phyloP scores from a whole-genome alignment of 257 asterid species.

The Coffea eugenioides region DNA sequence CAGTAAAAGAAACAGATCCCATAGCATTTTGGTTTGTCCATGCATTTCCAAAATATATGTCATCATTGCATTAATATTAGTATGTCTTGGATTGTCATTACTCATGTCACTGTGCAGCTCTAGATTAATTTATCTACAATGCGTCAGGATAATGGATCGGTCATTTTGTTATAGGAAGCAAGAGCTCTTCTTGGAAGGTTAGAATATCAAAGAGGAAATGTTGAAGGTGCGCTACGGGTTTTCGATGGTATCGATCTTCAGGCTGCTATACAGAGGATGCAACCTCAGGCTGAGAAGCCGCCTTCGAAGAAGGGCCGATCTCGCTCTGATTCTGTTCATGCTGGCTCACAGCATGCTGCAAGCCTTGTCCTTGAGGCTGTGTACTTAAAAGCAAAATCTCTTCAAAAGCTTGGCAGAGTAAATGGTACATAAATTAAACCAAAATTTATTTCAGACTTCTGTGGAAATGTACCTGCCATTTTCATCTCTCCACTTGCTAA shows the following conservation, averaged over 20 bases:
- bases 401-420: slow-evolving; percentile 87
- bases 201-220: slow-evolving; percentile 97
- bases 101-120: not conserved
- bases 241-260: slow-evolving; percentile 97
- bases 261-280: slow-evolving; percentile 85
- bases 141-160: slow-evolving; percentile 30
- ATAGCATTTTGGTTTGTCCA: not conserved
- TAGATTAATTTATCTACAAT: slow-evolving; percentile 5
- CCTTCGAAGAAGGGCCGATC: slow-evolving; percentile 71
- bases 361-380: slow-evolving; percentile 92
- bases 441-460: slow-evolving; percentile 12
- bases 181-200: slow-evolving; percentile 97
- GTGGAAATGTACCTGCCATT: slow-evolving; percentile 3
- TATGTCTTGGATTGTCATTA: not conserved
- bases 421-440: slow-evolving; percentile 50
- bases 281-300: slow-evolving; percentile 60
- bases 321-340: slow-evolving; percentile 53
- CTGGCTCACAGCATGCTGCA: slow-evolving; percentile 79
- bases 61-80: not conserved
- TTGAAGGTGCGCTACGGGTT: slow-evolving; percentile 93
- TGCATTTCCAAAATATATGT: not conserved
- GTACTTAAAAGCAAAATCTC: slow-evolving; percentile 90
- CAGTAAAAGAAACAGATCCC: not conserved
- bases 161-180: slow-evolving; percentile 77
- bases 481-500: not conserved